A percentile compares a stretch with the other conserved stretches of the same genome.
Conservation (phyloP, 768 basidiomycete genomes). For the Pleurotus ostreatus region DNA sequence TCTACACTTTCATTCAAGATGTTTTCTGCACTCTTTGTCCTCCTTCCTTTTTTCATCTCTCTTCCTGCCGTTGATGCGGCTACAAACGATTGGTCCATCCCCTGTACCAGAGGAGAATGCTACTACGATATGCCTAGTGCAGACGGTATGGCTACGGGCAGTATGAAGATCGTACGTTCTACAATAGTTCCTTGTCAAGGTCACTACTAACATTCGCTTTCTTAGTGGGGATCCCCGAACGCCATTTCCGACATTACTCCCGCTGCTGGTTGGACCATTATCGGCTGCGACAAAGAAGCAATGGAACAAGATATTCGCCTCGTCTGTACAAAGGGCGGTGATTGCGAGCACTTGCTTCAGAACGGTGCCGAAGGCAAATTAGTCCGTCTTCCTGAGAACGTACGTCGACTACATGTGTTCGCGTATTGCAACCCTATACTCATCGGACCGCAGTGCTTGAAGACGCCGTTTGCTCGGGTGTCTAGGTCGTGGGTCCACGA, state of each 20-base stretch:
- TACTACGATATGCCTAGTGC: not conserved
- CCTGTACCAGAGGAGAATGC: not conserved
- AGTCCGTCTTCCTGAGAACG: slow-evolving; percentile 49
- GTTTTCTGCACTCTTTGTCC: not conserved
- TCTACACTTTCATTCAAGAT: not conserved
- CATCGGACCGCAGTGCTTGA: slow-evolving; percentile 27
- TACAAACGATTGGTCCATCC: not conserved
- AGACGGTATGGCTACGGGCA: slow-evolving; percentile 1
- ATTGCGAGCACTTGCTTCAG: slow-evolving; percentile 36
- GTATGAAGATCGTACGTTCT: not conserved
- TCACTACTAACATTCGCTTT: not conserved
- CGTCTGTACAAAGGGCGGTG: slow-evolving; percentile 12
- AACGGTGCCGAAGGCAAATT: slow-evolving; percentile 42
- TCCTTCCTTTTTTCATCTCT: not conserved
- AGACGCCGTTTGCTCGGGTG: slow-evolving; percentile 36
- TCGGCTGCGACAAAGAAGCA: not conserved
- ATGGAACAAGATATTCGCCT: slow-evolving; percentile 8
- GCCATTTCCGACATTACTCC: slow-evolving; percentile 1
- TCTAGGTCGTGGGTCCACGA: slow-evolving; percentile 34
- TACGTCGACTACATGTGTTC: slow-evolving; percentile 32
- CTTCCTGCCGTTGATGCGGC: not conserved
- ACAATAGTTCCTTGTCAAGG: too few relatives aligned
- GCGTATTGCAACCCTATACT: slow-evolving; percentile 13
- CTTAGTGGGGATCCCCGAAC: not conserved
- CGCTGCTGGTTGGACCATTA: slow-evolving; percentile 1